Evolutionary conservation across 2,329 filamentous ascomycete species (phyloP).

Genomic region (Neurospora crassa): DNA sequence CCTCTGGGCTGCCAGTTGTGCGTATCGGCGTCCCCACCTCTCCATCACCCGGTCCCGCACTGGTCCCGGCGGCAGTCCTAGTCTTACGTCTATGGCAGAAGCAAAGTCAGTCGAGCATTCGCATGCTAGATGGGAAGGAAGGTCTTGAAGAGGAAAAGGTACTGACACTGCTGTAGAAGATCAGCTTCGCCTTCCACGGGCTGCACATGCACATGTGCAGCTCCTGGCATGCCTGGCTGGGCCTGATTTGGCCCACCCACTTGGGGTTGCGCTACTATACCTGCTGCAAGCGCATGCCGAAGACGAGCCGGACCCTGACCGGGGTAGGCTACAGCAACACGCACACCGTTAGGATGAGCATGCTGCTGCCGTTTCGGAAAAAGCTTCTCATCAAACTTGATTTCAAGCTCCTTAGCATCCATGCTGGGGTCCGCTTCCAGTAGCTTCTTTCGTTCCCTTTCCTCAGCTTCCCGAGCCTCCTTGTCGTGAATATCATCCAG

Average conservation of each 20-base stretch:
- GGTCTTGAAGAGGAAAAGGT: neutral
- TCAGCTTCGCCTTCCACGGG: neutral
- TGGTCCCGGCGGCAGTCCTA: neutral
- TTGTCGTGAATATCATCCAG: constrained; percentile 48
- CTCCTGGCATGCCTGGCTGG: neutral
- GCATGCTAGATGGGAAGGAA: neutral
- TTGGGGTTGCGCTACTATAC: neutral
- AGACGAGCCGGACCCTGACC: neutral
- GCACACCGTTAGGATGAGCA: neutral
- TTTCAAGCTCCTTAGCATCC: constrained; percentile 44
- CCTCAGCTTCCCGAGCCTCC: constrained; percentile 55
- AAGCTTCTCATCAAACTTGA: constrained; percentile 49
- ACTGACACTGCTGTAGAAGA: neutral
- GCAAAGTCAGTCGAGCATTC: neutral
- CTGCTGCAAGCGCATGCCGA: neutral
- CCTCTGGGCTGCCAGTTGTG: neutral
- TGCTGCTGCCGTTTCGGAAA: constrained; percentile 30
- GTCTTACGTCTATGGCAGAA: neutral
- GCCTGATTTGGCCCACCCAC: neutral
- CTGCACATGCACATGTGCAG: neutral
- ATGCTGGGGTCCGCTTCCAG: constrained; percentile 51
- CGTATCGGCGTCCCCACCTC: neutral
- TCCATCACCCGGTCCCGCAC: neutral
- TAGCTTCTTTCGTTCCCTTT: constrained; percentile 44
- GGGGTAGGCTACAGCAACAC: neutral